Evolutionary conservation across 1,284 basidiomycete genomes (phyloP).

Genomic region (Cryptococcus maquisensis): DNA sequence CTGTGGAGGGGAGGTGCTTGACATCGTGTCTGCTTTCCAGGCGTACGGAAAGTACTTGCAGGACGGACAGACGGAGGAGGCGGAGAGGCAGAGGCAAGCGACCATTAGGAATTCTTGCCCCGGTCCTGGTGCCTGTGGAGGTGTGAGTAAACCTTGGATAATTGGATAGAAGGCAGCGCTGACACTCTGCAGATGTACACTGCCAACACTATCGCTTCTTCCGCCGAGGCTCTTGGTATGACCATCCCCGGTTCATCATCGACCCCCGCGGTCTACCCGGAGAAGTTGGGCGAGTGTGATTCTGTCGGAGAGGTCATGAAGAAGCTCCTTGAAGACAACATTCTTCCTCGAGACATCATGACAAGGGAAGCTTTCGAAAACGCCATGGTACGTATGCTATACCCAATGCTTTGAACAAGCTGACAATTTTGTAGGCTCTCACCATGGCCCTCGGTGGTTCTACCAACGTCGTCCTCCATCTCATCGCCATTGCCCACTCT

Average conservation of each 20-base stretch:
- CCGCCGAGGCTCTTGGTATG: slow-evolving; percentile 89
- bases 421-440: slow-evolving; percentile 58
- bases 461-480: slow-evolving; percentile 87
- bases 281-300: slow-evolving; percentile 72
- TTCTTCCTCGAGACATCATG: slow-evolving; percentile 93
- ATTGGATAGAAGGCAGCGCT: background rate
- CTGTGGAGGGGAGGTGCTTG: slow-evolving; percentile 69
- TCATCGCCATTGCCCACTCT: slow-evolving; percentile 88
- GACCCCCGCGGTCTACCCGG: slow-evolving; percentile 84
- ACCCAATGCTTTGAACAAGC: background rate
- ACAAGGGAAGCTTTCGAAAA: slow-evolving; percentile 93
- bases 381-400: slow-evolving; percentile 63
- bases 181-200: slow-evolving; percentile 60
- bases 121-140: slow-evolving; percentile 92
- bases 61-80: slow-evolving; percentile 75
- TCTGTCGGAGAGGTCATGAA: slow-evolving; percentile 74
- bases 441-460: slow-evolving; percentile 93
- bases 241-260: slow-evolving; percentile 93
- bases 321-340: slow-evolving; percentile 83
- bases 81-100: slow-evolving; percentile 74
- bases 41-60: slow-evolving; percentile 88
- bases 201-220: slow-evolving; percentile 93
- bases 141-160: slow-evolving; percentile 55
- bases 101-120: slow-evolving; percentile 89
- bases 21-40: slow-evolving; percentile 94